Evolutionary conservation across 1,284 basidiomycete genomes (phyloP), one percentile per base, ranked within the genome.

Genomic region (Sporisorium iseilematis-ciliati): DNA sequence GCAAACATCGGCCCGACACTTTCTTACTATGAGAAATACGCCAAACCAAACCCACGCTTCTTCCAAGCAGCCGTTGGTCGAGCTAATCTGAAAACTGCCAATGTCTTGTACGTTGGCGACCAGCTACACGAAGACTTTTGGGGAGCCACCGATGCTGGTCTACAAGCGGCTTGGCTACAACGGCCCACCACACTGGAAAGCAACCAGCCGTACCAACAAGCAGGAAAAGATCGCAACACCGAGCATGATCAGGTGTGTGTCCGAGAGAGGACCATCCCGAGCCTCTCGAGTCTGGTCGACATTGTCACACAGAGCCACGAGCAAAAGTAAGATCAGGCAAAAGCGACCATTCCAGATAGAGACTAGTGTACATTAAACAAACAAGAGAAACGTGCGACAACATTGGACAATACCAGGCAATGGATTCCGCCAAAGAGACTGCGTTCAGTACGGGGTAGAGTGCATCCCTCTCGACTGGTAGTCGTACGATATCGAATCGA

Each of bases 91-190:
- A 41, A 26, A 23, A n/a, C 57, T 10, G 53, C 52, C 21, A 56
- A 73, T 7, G 75, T 68, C 7, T 51, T 80, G 16, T 80, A 78
- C 56, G 72, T 80, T 3, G 78, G 78, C 38, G 75, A 80, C 31
- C 78, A 80, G 52, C 62, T 80, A 8, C 35, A 75, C 20, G 75
- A 80, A 57, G 78, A 80, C 35, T 77, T 75, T 23, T 74, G 72
- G 72, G 78, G 65, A 0, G 71, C 78, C 10, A 65, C 64, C 23
- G 59, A 72, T 20, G 75, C 72, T 14, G 72, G 73, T 10, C 53
- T 77, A 1, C 63, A 73, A 57, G 68, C 75, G 0, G 61, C 67
- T 4, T 80, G 78, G 78, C 43, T 80, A n/a, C 66, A 74, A 45
- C 54, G 75, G 21, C 35, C 49, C 21, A 18, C 35, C 21, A 50